Evolutionary conservation across 345 rosid species (phyloP).

Genomic region (Pistacia atlantica): DNA sequence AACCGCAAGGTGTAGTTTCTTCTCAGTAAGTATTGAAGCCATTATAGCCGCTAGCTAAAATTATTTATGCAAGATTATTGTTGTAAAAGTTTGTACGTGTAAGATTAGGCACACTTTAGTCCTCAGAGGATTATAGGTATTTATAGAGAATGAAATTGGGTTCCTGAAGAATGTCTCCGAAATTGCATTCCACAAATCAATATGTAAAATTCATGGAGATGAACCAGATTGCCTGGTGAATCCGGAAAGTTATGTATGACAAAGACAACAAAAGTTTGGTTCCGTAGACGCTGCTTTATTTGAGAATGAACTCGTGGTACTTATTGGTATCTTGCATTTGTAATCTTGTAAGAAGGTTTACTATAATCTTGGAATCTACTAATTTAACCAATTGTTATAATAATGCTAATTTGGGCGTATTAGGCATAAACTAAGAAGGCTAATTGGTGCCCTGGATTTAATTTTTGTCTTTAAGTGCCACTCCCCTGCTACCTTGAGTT

Average conservation of each 20-base stretch:
- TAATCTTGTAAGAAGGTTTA: background rate
- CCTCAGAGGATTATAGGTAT: background rate
- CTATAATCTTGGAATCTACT: no score
- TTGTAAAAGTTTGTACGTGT: background rate
- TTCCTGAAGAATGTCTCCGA: no score
- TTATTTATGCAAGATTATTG: no score
- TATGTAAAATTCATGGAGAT: background rate
- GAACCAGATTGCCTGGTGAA: background rate
- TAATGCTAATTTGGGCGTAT: background rate
- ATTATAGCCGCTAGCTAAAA: background rate
- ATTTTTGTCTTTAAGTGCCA: no score
- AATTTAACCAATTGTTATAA: no score
- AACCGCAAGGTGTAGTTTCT: background rate
- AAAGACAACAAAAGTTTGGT: background rate
- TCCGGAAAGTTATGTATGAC: slow-evolving; percentile 9
- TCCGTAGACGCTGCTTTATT: slow-evolving; percentile 7
- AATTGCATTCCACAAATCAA: no score
- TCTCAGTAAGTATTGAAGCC: slow-evolving; percentile 5
- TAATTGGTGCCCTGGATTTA: background rate
- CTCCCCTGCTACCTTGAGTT: background rate
- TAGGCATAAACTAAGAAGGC: background rate
- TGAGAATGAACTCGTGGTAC: background rate
- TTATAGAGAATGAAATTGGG: slow-evolving; percentile 4
- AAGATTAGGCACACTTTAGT: background rate
- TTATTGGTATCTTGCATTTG: background rate